These are phyloP conservation scores for Mycosphaerella sp. DNA, from an alignment of 2,329 filamentous ascomycete genomes.

Conservation along the genomic window DNA sequence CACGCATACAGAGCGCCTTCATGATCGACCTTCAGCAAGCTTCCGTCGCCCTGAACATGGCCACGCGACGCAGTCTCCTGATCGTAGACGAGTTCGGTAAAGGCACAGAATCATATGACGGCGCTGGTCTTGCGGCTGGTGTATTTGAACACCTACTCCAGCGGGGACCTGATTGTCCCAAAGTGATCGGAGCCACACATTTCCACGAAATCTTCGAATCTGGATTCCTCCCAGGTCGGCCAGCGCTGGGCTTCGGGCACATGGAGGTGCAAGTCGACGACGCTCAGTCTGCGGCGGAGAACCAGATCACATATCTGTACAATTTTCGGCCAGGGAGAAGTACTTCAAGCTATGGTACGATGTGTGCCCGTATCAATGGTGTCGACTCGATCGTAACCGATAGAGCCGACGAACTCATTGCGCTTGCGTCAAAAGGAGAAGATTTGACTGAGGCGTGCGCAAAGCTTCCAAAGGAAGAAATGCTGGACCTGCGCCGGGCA, in stretches of 20 bases:
- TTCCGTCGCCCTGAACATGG: conserved; percentile 65
- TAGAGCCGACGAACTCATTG: conserved; percentile 67
- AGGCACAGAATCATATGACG: conserved; percentile 59
- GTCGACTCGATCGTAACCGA: conserved; percentile 65
- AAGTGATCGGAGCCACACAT: conserved; percentile 57
- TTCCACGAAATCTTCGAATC: conserved; percentile 70
- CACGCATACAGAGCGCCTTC: conserved; percentile 59
- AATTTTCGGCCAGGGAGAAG: conserved; percentile 55
- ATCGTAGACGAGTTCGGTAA: conserved; percentile 91
- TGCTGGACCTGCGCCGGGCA: conserved; percentile 60
- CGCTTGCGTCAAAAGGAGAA: conserved; percentile 63
- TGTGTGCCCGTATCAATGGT: conserved; percentile 80
- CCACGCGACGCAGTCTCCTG: conserved; percentile 70
- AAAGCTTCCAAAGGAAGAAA: conserved; percentile 58
- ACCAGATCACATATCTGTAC: conserved; percentile 46
- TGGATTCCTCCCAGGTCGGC: conserved; percentile 48
- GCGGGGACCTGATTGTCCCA: conserved; percentile 47
- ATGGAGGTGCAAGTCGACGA: conserved; percentile 64
- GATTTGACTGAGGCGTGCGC: conserved; percentile 70
- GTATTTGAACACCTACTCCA: conserved; percentile 53
- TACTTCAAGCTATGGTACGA: conserved; percentile 74
- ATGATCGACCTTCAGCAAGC: conserved; percentile 86
- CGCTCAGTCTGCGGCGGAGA: conserved; percentile 46
- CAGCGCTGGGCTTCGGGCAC: conserved; percentile 55
- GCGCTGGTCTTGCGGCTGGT: conserved; percentile 58